A percentile compares a stretch with the other conserved stretches of the same genome.
phyloP scores from a whole-genome alignment of 306 rosid genomes.

The Malus asiatica region DNA sequence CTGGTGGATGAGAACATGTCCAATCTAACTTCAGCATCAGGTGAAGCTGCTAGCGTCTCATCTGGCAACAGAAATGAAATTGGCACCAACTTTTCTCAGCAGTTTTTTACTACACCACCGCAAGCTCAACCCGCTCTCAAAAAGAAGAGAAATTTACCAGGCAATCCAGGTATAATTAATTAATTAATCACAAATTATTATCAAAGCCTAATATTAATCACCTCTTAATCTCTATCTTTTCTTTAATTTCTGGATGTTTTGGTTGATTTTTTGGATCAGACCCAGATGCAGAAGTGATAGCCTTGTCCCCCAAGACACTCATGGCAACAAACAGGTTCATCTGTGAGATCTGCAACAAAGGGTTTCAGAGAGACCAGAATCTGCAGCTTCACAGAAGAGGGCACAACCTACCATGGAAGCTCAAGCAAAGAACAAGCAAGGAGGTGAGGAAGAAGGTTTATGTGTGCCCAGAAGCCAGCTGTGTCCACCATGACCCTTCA shows the following conservation, averaged over 20 bases:
- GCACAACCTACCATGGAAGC: conserved; percentile 94
- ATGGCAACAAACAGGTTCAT: conserved; percentile 78
- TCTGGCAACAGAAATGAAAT: conserved; percentile 70
- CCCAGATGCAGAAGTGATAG: conserved; percentile 92
- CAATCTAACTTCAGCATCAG: conserved; percentile 86
- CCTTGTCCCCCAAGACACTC: conserved; percentile 77
- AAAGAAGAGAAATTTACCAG: conserved; percentile 92
- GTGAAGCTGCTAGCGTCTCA: conserved; percentile 74
- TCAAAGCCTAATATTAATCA: background rate
- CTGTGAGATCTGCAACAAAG: conserved; percentile 92
- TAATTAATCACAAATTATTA: background rate
- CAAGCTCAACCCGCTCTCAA: conserved; percentile 41
- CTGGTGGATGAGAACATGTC: conserved; percentile 77
- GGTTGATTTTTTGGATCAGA: conserved; percentile 30
- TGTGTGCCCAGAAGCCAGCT: conserved; percentile 77
- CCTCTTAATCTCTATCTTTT: background rate
- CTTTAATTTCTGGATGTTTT: background rate
- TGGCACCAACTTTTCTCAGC: conserved; percentile 38
- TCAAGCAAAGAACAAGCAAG: conserved; percentile 77
- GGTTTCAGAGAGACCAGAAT: conserved; percentile 93
- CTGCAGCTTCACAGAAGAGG: conserved; percentile 97
- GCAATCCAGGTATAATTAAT: conserved; percentile 72
- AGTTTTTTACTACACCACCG: conserved; percentile 35
- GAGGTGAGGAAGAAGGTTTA: conserved; percentile 83
- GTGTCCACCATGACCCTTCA: conserved; percentile 89